Percentiles rank a stretch among this genome's conserved stretches.
Conservation (phyloP, 2,329 filamentous ascomycete species). For the Aspergillus sp. region DNA sequence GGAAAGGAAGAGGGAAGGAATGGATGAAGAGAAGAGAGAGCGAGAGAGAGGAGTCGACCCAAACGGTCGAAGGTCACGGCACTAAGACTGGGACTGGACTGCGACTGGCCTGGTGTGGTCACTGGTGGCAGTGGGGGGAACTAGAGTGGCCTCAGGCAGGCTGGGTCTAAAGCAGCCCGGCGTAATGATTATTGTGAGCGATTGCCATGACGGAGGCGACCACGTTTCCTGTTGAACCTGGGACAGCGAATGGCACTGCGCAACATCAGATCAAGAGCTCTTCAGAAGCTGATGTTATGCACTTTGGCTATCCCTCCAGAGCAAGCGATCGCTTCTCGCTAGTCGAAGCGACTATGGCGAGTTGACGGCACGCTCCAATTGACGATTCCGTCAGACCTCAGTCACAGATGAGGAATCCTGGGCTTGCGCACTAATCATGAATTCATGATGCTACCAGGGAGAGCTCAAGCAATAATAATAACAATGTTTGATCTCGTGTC, state of each 20-base stretch:
- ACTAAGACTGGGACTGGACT: slow-evolving; percentile 1
- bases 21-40: slow-evolving; percentile 21
- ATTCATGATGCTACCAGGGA: not conserved
- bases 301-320: not conserved
- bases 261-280: not conserved
- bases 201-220: slow-evolving; percentile 2
- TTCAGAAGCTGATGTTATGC: not conserved
- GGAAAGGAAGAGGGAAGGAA: slow-evolving; percentile 20
- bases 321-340: not conserved
- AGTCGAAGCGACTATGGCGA: not conserved
- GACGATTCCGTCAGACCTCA: slow-evolving; percentile 5
- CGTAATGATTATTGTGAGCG: slow-evolving; percentile 7
- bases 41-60: slow-evolving; percentile 21
- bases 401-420: not conserved
- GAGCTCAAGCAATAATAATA: not conserved
- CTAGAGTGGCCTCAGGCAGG: slow-evolving; percentile 10
- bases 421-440: slow-evolving; percentile 6
- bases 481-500: slow-evolving; percentile 10
- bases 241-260: not conserved
- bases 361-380: not conserved
- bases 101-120: slow-evolving; percentile 18
- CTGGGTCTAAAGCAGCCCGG: not conserved
- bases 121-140: slow-evolving; percentile 1
- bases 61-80: slow-evolving; percentile 24
- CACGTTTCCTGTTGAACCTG: not conserved